These are phyloP conservation scores for Boletales sp. DNA, from an alignment of 768 basidiomycete species.

Conservation along the genomic window DNA sequence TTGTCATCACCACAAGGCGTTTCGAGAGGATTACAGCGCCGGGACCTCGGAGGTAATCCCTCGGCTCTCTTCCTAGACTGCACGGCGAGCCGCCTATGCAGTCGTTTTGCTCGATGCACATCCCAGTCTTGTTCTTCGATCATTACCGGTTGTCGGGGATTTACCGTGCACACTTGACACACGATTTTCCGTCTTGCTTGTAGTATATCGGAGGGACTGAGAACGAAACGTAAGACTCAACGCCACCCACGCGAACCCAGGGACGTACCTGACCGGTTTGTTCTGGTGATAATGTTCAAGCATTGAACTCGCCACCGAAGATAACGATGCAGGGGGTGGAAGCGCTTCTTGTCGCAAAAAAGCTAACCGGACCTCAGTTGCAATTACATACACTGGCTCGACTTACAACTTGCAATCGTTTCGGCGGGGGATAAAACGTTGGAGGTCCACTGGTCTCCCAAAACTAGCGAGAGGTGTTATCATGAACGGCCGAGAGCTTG, in stretches of 20 bases:
- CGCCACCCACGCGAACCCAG: slow-evolving; percentile 1
- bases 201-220: slow-evolving; percentile 57
- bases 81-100: slow-evolving; percentile 48
- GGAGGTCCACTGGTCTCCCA: slow-evolving; percentile 55
- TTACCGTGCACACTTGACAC: slow-evolving; percentile 61
- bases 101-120: slow-evolving; percentile 51
- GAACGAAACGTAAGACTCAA: slow-evolving; percentile 9
- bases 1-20: slow-evolving; percentile 3
- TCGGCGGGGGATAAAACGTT: slow-evolving; percentile 53
- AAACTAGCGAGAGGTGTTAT: slow-evolving; percentile 31
- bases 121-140: slow-evolving; percentile 59
- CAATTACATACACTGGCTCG: not conserved
- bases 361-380: slow-evolving; percentile 27
- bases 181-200: slow-evolving; percentile 52
- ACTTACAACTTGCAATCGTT: slow-evolving; percentile 46
- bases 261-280: slow-evolving; percentile 46
- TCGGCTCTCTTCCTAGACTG: slow-evolving; percentile 22
- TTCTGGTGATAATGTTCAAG: slow-evolving; percentile 39
- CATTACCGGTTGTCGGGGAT: slow-evolving; percentile 56
- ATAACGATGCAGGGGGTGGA: slow-evolving; percentile 56
- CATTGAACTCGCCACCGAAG: slow-evolving; percentile 50
- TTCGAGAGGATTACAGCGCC: not conserved
- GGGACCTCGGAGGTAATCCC: not conserved
- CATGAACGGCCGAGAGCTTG: not conserved
- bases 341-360: slow-evolving; percentile 51